A percentile compares a stretch with the other conserved stretches of the same genome.
Conservation (phyloP, 1,284 basidiomycete species). For the Dichomitus squalens region DNA sequence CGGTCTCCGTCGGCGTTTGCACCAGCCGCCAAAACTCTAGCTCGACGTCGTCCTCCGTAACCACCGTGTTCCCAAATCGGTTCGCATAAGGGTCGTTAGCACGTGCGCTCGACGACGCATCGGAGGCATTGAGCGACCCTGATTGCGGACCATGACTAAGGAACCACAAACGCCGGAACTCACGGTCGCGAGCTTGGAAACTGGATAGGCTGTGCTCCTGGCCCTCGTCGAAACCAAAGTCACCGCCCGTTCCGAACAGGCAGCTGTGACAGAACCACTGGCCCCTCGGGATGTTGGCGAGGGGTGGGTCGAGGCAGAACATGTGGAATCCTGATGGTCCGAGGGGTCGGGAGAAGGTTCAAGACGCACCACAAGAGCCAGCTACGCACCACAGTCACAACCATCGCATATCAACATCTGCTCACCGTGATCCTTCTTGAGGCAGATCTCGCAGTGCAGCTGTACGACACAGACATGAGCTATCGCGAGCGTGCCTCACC, state of each 20-base stretch:
- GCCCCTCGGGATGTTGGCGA: slow-evolving; percentile 83
- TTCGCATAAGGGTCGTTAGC: slow-evolving; percentile 43
- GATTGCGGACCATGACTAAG: slow-evolving; percentile 66
- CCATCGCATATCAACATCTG: slow-evolving; percentile 97
- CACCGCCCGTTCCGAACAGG: slow-evolving; percentile 91
- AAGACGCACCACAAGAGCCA: not conserved
- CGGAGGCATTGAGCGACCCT: slow-evolving; percentile 16
- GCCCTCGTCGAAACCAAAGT: slow-evolving; percentile 98
- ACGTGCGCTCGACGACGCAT: slow-evolving; percentile 10
- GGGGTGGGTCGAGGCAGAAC: slow-evolving; percentile 92
- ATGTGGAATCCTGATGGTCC: slow-evolving; percentile 84
- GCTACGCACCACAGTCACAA: slow-evolving; percentile 85
- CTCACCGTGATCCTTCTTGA: slow-evolving; percentile 83
- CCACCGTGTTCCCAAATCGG: slow-evolving; percentile 63
- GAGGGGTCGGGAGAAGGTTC: slow-evolving; percentile 2
- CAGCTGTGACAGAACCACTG: slow-evolving; percentile 98
- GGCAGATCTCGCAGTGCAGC: slow-evolving; percentile 89
- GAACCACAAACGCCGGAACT: slow-evolving; percentile 92
- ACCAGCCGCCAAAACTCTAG: slow-evolving; percentile 97
- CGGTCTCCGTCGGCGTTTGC: slow-evolving; percentile 86
- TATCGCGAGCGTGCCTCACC: not conserved
- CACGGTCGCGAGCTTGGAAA: slow-evolving; percentile 89
- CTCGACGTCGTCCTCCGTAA: slow-evolving; percentile 92
- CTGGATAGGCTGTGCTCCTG: slow-evolving; percentile 92
- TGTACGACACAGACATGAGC: slow-evolving; percentile 22